Evolutionary conservation across 2,329 filamentous ascomycete species (phyloP).

Genomic region (Colletotrichum tanaceti): DNA sequence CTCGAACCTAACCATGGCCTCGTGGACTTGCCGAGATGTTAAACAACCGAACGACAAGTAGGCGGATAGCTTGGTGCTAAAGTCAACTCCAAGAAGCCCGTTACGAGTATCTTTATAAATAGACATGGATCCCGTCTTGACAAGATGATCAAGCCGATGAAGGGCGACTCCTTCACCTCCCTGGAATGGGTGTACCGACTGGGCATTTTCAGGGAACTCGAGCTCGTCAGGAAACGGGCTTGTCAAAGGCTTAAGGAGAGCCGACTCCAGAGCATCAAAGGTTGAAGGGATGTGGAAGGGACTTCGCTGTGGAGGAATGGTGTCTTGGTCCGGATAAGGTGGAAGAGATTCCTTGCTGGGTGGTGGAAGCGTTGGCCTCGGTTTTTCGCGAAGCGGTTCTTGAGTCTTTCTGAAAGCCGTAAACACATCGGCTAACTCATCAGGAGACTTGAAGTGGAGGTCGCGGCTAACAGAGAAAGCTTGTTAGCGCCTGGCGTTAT

Average conservation of each 20-base stretch:
- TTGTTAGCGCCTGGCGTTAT: constrained; percentile 43
- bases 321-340: constrained; percentile 60
- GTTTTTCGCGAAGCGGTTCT: constrained; percentile 75
- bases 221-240: constrained; percentile 64
- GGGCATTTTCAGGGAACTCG: constrained; percentile 61
- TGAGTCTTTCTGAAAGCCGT: constrained; percentile 79
- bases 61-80: constrained; percentile 80
- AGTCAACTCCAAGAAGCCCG: constrained; percentile 75
- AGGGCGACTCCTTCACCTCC: constrained; percentile 74
- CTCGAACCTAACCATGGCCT: constrained; percentile 75
- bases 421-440: constrained; percentile 78
- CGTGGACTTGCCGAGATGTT: constrained; percentile 78
- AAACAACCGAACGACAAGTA: constrained; percentile 79
- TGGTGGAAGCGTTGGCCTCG: constrained; percentile 66
- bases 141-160: constrained; percentile 69
- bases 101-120: constrained; percentile 79
- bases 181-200: constrained; percentile 72
- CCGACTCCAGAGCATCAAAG: constrained; percentile 63
- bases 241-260: constrained; percentile 68
- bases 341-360: constrained; percentile 66
- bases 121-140: constrained; percentile 69
- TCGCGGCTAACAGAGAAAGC: constrained; percentile 66
- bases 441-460: constrained; percentile 65
- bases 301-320: constrained; percentile 66
- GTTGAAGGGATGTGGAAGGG: constrained; percentile 73